Percentiles rank a stretch among this genome's conserved stretches.
Evolutionary conservation across 257 asterid genomes (phyloP).

Genomic region (Nicotiana benthamiana): DNA sequence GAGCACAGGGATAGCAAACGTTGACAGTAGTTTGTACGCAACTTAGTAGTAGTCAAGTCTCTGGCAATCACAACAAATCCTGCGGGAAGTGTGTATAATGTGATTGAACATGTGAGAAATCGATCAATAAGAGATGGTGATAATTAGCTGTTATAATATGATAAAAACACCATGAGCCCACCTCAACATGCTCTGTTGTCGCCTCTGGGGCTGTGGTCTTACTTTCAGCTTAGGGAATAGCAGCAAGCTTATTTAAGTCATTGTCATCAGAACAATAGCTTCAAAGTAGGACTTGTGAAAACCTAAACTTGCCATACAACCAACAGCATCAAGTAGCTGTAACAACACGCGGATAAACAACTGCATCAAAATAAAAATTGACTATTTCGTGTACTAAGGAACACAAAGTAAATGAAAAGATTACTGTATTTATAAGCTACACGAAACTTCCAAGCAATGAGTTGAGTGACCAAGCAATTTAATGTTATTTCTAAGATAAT

Average conservation of each 20-base stretch:
- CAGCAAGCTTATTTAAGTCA: slow-evolving; percentile 77
- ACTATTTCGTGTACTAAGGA: neutral
- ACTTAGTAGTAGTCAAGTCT: slow-evolving; percentile 53
- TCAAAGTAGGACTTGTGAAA: slow-evolving; percentile 95
- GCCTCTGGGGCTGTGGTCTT: slow-evolving; percentile 73
- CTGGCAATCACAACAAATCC: too few species aligned
- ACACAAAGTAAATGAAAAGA: neutral
- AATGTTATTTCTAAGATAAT: neutral
- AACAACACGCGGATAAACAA: slow-evolving; percentile 48
- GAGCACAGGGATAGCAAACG: slow-evolving; percentile 95
- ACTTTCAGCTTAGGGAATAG: slow-evolving; percentile 84
- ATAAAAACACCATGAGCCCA: slow-evolving; percentile 21
- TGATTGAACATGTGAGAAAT: slow-evolving; percentile 70
- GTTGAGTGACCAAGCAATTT: neutral
- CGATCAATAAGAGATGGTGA: slow-evolving; percentile 21
- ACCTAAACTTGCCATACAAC: slow-evolving; percentile 97
- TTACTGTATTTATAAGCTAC: neutral
- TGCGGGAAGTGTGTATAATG: slow-evolving; percentile 96
- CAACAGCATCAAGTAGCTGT: slow-evolving; percentile 99
- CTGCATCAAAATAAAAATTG: slow-evolving; percentile 30
- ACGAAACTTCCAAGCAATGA: neutral
- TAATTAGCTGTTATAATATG: slow-evolving; percentile 9
- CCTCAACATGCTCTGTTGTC: slow-evolving; percentile 96
- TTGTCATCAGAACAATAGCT: slow-evolving; percentile 82
- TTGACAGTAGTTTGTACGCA: slow-evolving; percentile 92